phyloP scores from a whole-genome alignment of 73 alveolate genomes.

The Symbiodinium natans region DNA sequence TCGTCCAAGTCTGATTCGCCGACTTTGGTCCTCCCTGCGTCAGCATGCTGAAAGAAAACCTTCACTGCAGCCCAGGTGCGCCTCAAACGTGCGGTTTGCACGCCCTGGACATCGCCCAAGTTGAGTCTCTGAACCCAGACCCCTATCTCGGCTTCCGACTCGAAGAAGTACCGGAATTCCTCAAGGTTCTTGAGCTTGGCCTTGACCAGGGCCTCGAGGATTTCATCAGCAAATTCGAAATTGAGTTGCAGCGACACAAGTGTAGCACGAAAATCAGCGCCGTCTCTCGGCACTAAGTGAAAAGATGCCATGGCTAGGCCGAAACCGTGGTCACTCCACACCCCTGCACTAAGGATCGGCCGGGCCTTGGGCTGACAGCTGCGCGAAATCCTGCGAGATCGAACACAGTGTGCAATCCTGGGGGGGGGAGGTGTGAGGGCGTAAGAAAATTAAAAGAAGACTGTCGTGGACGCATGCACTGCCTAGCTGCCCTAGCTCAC shows the following conservation, averaged over 20 bases:
- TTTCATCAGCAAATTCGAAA: background rate
- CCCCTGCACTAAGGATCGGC: too few species aligned
- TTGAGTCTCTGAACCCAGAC: background rate
- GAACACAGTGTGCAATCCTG: too few species aligned
- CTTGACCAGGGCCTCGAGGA: background rate
- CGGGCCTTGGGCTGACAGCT: too few species aligned
- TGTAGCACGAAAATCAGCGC: too few species aligned
- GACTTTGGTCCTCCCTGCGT: background rate
- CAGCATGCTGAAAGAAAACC: background rate
- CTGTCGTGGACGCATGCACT: too few species aligned
- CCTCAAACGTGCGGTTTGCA: background rate
- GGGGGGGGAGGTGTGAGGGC: too few species aligned
- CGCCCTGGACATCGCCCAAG: background rate
- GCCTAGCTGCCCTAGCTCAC: too few species aligned
- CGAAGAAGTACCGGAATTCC: slow-evolving; percentile 23
- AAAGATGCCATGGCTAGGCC: too few species aligned
- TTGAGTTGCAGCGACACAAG: background rate
- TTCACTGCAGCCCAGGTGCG: background rate
- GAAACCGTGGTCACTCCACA: too few species aligned
- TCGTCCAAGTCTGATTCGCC: background rate
- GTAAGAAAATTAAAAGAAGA: too few species aligned
- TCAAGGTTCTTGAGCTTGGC: background rate
- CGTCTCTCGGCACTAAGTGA: too few species aligned
- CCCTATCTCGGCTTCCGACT: background rate
- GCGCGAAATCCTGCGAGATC: too few species aligned